phyloP scores from a whole-genome alignment of 768 basidiomycete species.

The Bullera alba region DNA sequence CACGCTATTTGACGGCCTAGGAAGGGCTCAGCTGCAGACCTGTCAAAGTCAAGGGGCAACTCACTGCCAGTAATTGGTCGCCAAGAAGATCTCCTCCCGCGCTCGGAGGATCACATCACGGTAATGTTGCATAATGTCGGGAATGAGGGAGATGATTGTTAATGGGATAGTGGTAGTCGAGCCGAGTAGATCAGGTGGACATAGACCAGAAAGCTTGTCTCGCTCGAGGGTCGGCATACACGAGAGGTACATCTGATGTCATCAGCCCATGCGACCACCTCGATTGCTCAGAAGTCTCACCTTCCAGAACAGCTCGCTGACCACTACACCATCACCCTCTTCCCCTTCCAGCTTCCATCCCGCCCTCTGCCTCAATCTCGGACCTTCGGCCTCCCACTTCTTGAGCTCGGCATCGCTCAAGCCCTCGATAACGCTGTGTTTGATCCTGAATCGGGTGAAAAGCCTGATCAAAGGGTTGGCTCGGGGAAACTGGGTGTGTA shows the following conservation, averaged over 20 bases:
- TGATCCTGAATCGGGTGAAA: slow-evolving; percentile 44
- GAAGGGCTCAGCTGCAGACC: neutral
- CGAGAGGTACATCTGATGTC: slow-evolving; percentile 56
- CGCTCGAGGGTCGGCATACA: slow-evolving; percentile 56
- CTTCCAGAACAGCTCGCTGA: slow-evolving; percentile 60
- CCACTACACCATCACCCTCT: slow-evolving; percentile 50
- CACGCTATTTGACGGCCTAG: slow-evolving; percentile 53
- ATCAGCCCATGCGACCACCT: neutral
- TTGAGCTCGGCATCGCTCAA: slow-evolving; percentile 23
- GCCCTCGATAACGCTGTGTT: slow-evolving; percentile 43
- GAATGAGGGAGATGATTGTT: slow-evolving; percentile 59
- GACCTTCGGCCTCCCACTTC: slow-evolving; percentile 22
- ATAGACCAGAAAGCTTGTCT: slow-evolving; percentile 55
- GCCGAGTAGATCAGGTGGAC: slow-evolving; percentile 60
- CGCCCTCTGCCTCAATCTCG: slow-evolving; percentile 34
- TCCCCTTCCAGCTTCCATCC: slow-evolving; percentile 41
- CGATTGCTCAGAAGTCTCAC: slow-evolving; percentile 40
- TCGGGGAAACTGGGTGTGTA: slow-evolving; percentile 48
- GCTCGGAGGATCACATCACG: slow-evolving; percentile 58
- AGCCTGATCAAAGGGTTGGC: slow-evolving; percentile 39
- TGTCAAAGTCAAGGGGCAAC: slow-evolving; percentile 8
- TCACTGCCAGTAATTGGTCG: slow-evolving; percentile 58
- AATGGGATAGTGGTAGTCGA: slow-evolving; percentile 60
- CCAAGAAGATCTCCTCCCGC: slow-evolving; percentile 60
- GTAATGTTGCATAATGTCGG: slow-evolving; percentile 69